Evolutionary conservation across 495 filamentous ascomycete genomes (phyloP).

Genomic region (Chaetomidium leptoderma): DNA sequence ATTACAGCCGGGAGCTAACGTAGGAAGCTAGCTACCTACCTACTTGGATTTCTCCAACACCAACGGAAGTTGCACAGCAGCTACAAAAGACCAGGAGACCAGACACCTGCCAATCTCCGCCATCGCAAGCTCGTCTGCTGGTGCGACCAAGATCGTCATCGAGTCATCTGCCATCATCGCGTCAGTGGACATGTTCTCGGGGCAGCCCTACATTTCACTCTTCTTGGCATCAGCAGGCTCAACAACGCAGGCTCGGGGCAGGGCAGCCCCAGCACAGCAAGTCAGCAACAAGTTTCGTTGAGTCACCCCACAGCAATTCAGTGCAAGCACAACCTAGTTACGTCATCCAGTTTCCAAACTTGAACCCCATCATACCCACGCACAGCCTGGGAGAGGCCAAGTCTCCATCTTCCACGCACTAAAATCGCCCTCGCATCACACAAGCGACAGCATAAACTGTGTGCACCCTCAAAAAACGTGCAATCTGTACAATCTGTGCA

Average conservation of each 20-base stretch:
- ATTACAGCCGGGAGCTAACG: too few species aligned
- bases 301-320: conserved; percentile 12
- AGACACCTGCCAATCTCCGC: not conserved
- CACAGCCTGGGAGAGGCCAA: not conserved
- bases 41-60: too few species aligned
- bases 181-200: not conserved
- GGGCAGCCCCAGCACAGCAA: not conserved
- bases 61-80: not conserved
- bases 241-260: too few species aligned
- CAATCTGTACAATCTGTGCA: not conserved
- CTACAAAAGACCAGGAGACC: not conserved
- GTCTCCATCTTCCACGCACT: not conserved
- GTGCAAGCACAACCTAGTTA: conserved; percentile 1
- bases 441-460: conserved; percentile 2
- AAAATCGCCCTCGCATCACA: not conserved
- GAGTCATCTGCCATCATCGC: conserved; percentile 13
- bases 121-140: not conserved
- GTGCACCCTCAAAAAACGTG: not conserved
- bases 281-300: conserved; percentile 1
- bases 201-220: not conserved
- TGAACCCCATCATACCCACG: not conserved
- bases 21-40: too few species aligned
- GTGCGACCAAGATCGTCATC: not conserved
- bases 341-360: conserved; percentile 16
- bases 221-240: conserved; percentile 15